Percentiles rank a stretch among this genome's conserved stretches.
These are phyloP conservation scores for Carex littledalei DNA, from an alignment of 176 grass and related monocot species.

Conservation along the genomic window DNA sequence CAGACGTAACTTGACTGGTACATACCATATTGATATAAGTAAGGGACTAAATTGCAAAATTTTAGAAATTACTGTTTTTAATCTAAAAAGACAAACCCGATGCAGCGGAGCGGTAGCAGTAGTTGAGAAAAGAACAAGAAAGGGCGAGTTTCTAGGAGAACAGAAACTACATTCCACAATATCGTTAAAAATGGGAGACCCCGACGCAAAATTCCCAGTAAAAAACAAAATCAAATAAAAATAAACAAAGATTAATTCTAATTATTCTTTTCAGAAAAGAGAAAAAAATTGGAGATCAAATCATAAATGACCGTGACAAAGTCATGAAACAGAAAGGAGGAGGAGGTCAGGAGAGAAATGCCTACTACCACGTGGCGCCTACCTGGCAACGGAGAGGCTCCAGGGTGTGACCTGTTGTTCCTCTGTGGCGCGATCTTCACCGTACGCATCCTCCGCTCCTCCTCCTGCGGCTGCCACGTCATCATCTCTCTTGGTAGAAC, in stretches of 20 bases:
- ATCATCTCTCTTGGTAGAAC: conserved; percentile 2
- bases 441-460: conserved; percentile 40
- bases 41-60: background rate
- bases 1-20: background rate
- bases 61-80: background rate
- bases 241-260: background rate
- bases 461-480: conserved; percentile 23
- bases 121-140: background rate
- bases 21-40: background rate
- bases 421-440: conserved; percentile 55
- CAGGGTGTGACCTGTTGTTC: conserved; percentile 78
- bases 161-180: background rate
- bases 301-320: background rate
- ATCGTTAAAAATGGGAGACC: background rate
- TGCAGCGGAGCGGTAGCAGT: background rate
- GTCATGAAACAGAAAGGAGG: background rate
- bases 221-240: conserved; percentile 3
- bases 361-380: conserved; percentile 3
- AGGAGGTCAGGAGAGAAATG: background rate
- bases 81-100: background rate
- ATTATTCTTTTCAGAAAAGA: background rate
- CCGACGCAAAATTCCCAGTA: conserved; percentile 11
- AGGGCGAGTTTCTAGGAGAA: background rate
- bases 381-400: conserved; percentile 89
- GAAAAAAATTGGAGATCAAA: background rate